These are phyloP conservation scores for Wickerhamomyces canadensis DNA, from an alignment of 805 yeast genomes.

Conservation along the genomic window DNA sequence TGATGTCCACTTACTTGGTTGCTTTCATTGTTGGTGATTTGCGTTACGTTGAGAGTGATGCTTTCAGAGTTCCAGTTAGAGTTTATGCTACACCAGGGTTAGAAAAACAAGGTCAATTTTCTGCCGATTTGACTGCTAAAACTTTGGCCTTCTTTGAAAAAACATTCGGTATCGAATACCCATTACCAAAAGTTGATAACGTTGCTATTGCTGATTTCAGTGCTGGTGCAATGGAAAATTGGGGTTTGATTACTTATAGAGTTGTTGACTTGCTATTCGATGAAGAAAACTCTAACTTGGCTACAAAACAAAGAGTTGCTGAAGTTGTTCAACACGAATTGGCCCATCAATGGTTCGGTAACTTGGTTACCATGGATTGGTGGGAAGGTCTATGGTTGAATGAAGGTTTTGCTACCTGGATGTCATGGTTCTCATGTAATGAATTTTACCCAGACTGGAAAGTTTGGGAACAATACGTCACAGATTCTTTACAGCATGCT, in stretches of 20 bases:
- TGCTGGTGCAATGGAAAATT: conserved; percentile 90
- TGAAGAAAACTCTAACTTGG: conserved; percentile 60
- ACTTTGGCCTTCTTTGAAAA: conserved; percentile 69
- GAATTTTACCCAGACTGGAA: conserved; percentile 78
- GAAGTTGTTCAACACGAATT: conserved; percentile 86
- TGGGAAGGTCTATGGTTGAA: conserved; percentile 90
- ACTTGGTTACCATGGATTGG: conserved; percentile 87
- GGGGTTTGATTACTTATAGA: conserved; percentile 76
- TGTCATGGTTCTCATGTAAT: conserved; percentile 82
- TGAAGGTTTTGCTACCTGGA: conserved; percentile 89
- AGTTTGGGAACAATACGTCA: conserved; percentile 79
- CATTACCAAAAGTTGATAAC: conserved; percentile 75
- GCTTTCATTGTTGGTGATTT: conserved; percentile 82
- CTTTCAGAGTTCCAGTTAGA: conserved; percentile 69
- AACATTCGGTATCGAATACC: conserved; percentile 70
- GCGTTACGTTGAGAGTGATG: conserved; percentile 60
- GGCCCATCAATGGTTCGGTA: conserved; percentile 92
- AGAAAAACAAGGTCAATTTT: conserved; percentile 62
- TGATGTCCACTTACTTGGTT: conserved; percentile 80
- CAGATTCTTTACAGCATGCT: conserved; percentile 72
- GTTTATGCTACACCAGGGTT: conserved; percentile 79
- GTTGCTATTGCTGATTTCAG: conserved; percentile 80
- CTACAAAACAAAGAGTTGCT: conserved; percentile 67
- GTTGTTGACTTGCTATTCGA: conserved; percentile 70
- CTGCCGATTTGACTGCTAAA: conserved; percentile 71